These are phyloP conservation scores for Zizania latifolia DNA, from an alignment of 176 grass and related monocot species.

Conservation along the genomic window DNA sequence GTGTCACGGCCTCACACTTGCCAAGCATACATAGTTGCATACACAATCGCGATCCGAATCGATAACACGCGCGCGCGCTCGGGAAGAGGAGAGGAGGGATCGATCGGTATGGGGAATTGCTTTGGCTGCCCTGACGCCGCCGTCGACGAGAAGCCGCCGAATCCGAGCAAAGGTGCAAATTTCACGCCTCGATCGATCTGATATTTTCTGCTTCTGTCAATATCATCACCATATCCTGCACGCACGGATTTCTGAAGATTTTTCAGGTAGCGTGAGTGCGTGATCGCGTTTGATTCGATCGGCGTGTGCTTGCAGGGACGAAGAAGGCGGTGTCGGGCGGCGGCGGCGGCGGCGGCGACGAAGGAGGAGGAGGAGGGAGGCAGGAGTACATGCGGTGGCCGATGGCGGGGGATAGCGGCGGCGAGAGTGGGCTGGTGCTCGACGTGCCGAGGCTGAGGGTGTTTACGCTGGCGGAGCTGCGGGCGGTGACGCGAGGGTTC, in stretches of 20 bases:
- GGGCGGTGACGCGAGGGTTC: slow-evolving; percentile 54
- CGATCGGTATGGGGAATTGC: slow-evolving; percentile 28
- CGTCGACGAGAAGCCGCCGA: not conserved
- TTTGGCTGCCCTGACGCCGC: not conserved
- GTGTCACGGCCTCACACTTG: not conserved
- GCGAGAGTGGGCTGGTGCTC: slow-evolving; percentile 31
- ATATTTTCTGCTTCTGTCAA: no score
- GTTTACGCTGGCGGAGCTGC: slow-evolving; percentile 64
- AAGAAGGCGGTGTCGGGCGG: slow-evolving; percentile 11
- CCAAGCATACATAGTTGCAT: not conserved
- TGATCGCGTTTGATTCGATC: not conserved
- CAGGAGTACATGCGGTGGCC: not conserved
- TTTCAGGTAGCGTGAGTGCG: no score
- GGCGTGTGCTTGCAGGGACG: not conserved
- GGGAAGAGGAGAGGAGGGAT: not conserved
- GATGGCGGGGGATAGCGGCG: not conserved
- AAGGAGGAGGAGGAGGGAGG: not conserved
- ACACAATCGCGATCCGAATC: not conserved
- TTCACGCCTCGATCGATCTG: no score
- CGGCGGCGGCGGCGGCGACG: not conserved
- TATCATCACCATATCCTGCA: no score
- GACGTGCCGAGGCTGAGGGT: slow-evolving; percentile 49
- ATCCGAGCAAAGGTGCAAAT: not conserved
- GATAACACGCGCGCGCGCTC: not conserved
- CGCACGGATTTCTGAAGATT: no score